Conservation (phyloP, 352 stramenopile species). For the Globisporangium mamillatum region DNA sequence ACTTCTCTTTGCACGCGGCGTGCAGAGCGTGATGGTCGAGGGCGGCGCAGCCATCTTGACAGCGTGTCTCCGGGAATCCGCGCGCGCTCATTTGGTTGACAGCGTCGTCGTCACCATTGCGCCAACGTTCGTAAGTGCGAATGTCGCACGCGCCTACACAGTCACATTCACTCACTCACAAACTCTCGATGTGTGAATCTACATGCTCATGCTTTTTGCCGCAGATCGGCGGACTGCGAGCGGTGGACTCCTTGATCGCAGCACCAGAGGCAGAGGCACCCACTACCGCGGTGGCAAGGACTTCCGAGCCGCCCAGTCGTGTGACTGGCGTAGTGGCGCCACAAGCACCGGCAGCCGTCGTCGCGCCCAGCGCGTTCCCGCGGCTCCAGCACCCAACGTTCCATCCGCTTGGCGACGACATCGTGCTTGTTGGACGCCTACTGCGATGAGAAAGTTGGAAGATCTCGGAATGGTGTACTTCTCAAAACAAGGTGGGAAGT, state of each 20-base stretch:
- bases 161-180: neutral
- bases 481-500: neutral
- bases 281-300: neutral
- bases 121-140: slow-evolving; percentile 66
- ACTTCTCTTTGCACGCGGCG: slow-evolving; percentile 28
- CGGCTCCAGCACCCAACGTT: slow-evolving; percentile 20
- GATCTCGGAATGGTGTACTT: neutral
- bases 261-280: slow-evolving; percentile 4
- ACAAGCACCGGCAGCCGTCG: neutral
- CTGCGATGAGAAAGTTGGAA: neutral
- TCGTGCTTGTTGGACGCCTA: slow-evolving; percentile 18
- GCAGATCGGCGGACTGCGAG: slow-evolving; percentile 64
- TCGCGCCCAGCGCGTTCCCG: slow-evolving; percentile 7
- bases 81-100: slow-evolving; percentile 47
- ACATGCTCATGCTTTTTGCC: neutral
- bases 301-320: neutral
- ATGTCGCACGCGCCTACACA: neutral
- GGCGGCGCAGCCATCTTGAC: slow-evolving; percentile 73
- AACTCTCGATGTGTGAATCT: neutral
- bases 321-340: neutral
- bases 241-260: slow-evolving; percentile 32
- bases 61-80: slow-evolving; percentile 50
- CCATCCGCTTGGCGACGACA: slow-evolving; percentile 18
- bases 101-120: slow-evolving; percentile 76
- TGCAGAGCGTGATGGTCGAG: slow-evolving; percentile 82